Base-by-base conservation (phyloP, 306 rosid genomes). In the Ammopiptanthus mongolicus region DNA sequence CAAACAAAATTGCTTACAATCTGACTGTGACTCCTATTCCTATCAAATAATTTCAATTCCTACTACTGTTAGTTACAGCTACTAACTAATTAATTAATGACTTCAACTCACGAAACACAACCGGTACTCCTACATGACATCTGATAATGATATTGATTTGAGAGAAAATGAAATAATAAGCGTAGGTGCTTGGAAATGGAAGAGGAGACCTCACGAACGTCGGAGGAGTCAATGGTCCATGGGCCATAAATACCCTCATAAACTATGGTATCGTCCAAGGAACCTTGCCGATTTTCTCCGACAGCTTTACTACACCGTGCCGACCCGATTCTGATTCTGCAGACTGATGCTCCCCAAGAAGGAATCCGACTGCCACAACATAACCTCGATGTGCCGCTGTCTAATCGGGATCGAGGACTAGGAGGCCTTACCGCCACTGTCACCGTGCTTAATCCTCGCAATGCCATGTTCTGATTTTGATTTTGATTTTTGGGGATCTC, bases 221-320 rank as follows among this genome's bases (percentile, higher is more conserved):
- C 98, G 15, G 91, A 65, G 70, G 89, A 8, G 21, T 91, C 93
- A 56, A 95, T 84, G 34, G 87, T 83, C 96, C 98, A 95, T 34
- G 97, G 97, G 46, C 98, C 97, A 47, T 95, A 91, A 63, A 90
- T 5, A 65, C 98, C 98, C 74, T 82, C 82, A 71, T 87, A 90
- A 47, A 84, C 91, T 0, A 77, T 42, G 19, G 79, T 36, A 11
- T 53, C 34, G 51, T 29, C 86, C 15, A 73, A 62, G 64, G 89
- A 66, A 41, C 76, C 58, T 68, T 50, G 88, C 11, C 81, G 80
- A 67, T 77, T 81, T 62, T 86, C 88, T 71, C 90, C 86, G 5
- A 81, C 65, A 34, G 94, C 98, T 68, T 77, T 81, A 79, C 91
- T 81, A 79, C 91, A 91, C 76, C 64, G 81, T 74, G 84, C 55